These are phyloP conservation scores for Paspalum vaginatum DNA, from an alignment of 176 grass and related monocot species.

Conservation along the genomic window DNA sequence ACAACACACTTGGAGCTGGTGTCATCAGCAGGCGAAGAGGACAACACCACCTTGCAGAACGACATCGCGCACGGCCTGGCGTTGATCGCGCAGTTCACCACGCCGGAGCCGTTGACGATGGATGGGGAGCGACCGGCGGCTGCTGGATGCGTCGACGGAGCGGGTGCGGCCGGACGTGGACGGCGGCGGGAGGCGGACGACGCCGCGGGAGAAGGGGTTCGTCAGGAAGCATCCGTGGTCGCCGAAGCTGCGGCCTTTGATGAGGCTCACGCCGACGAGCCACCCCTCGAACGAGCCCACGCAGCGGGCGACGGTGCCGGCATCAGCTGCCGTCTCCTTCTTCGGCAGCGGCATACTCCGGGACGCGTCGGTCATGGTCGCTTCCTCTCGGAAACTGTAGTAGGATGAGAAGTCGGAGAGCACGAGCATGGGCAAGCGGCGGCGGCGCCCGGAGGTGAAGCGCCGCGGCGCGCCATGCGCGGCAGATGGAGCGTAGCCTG, in stretches of 20 bases:
- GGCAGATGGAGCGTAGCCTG: constrained; percentile 37
- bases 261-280: constrained; percentile 31
- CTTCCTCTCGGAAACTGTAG: constrained; percentile 13
- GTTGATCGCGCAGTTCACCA: constrained; percentile 2
- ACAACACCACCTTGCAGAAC: constrained; percentile 40
- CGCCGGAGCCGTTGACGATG: constrained; percentile 24
- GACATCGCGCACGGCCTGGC: constrained; percentile 28
- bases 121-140: constrained; percentile 38
- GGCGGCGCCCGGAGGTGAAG: background rate
- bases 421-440: constrained; percentile 45
- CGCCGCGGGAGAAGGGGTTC: constrained; percentile 23
- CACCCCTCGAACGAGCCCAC: constrained; percentile 43
- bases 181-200: constrained; percentile 31
- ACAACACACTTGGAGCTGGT: background rate
- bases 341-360: constrained; percentile 14
- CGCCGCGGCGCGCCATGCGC: constrained; percentile 24
- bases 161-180: background rate
- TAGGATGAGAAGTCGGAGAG: constrained; percentile 21
- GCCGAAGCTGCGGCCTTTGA: background rate
- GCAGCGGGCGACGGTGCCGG: constrained; percentile 23
- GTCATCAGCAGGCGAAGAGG: constrained; percentile 22
- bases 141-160: background rate
- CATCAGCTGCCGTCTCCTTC: background rate
- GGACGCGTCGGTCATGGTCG: background rate
- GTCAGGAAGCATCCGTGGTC: constrained; percentile 40